phyloP scores from a whole-genome alignment of 768 basidiomycete species.

The Cystobasidium tubakii region DNA sequence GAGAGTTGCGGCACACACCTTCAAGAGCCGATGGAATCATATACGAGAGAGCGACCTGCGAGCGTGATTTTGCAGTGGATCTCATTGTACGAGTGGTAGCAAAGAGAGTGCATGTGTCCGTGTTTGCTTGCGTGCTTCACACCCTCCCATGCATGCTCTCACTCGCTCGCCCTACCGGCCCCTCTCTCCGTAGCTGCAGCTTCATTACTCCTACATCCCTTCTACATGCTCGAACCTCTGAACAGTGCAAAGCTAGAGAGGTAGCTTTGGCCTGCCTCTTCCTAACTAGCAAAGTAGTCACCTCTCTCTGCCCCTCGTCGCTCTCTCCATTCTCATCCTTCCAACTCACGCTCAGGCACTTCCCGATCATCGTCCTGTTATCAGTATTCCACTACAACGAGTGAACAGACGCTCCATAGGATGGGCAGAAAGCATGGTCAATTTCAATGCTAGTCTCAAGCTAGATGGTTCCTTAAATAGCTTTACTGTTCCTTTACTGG shows the following conservation, averaged over 20 bases:
- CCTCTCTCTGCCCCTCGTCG: neutral
- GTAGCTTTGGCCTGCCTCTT: conserved; percentile 18
- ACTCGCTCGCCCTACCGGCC: neutral
- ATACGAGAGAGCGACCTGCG: neutral
- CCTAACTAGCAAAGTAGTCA: conserved; percentile 28
- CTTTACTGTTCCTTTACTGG: neutral
- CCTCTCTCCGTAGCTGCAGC: conserved; percentile 23
- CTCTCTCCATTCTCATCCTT: neutral
- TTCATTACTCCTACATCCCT: conserved; percentile 23
- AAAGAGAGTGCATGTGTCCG: conserved; percentile 10
- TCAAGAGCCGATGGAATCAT: conserved; percentile 21
- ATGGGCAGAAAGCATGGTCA: neutral
- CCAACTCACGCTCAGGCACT: neutral
- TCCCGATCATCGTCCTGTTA: neutral
- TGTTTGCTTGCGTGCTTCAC: neutral
- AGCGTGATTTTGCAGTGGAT: conserved; percentile 28
- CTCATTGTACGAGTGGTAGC: conserved; percentile 23
- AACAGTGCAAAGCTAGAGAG: conserved; percentile 13
- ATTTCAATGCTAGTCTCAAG: neutral
- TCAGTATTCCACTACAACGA: neutral
- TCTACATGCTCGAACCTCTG: conserved; percentile 32
- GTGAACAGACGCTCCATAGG: neutral
- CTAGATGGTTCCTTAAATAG: neutral
- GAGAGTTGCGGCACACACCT: conserved; percentile 20
- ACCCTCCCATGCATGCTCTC: neutral